phyloP scores from a whole-genome alignment of 2,329 filamentous ascomycete species.

The Ambrosiella cleistominuta region DNA sequence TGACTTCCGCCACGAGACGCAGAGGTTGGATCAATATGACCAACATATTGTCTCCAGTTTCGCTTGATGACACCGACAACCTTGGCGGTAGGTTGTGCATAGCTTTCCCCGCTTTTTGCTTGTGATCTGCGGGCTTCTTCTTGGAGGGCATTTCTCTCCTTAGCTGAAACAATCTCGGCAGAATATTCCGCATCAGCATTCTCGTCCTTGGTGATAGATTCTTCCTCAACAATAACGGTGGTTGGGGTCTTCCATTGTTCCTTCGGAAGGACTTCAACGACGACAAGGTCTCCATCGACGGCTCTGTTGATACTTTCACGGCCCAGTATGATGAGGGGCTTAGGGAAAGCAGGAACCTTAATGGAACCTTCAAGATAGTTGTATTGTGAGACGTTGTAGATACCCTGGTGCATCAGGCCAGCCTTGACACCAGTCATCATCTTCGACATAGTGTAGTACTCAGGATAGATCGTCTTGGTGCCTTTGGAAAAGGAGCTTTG shows the following conservation, averaged over 20 bases:
- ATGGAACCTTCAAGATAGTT: constrained; percentile 94
- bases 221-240: constrained; percentile 89
- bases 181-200: constrained; percentile 67
- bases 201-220: constrained; percentile 78
- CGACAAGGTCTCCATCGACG: constrained; percentile 79
- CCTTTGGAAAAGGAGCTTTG: constrained; percentile 44
- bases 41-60: constrained; percentile 96
- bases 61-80: constrained; percentile 86
- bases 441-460: constrained; percentile 76
- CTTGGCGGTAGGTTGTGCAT: constrained; percentile 74
- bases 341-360: constrained; percentile 77
- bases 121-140: constrained; percentile 83
- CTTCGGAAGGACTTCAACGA: constrained; percentile 80
- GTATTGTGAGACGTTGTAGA: constrained; percentile 92
- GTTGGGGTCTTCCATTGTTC: constrained; percentile 96
- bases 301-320: constrained; percentile 92
- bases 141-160: constrained; percentile 70
- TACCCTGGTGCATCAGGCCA: constrained; percentile 78
- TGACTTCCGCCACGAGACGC: constrained; percentile 52
- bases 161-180: constrained; percentile 47
- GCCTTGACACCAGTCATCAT: constrained; percentile 88
- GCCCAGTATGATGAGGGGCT: constrained; percentile 70
- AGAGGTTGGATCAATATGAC: constrained; percentile 79
- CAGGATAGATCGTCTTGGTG: constrained; percentile 61
- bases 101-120: constrained; percentile 54